Base-by-base conservation (phyloP, 2,329 filamentous ascomycete genomes). In the Elsinoe batatas region DNA sequence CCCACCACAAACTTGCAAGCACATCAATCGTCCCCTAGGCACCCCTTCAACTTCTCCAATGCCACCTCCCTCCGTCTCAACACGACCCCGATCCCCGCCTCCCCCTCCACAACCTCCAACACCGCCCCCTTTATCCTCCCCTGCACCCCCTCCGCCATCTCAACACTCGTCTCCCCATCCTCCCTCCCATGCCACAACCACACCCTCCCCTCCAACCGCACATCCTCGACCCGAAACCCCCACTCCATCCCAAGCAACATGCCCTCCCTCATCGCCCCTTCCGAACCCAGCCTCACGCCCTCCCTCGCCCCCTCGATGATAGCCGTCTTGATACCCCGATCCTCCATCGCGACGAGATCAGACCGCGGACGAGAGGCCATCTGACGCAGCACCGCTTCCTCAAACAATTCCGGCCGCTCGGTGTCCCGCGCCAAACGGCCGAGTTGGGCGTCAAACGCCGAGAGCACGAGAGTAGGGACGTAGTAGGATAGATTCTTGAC, bases 101-200 rank as follows among this genome's bases (percentile, higher is more conserved):
- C 47, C n/a, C 32, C 47, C 11, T 51, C 47, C 33, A 38, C 15
- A n/a, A 51, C 47, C 32, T 51, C 47, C 32, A 51, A 11, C 18
- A 18, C 47, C 2, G 47, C 47, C n/a, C 18, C 33, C n/a, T 32
- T 17, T 13, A 51, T 38, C 33, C 11, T 20, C n/a, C 22, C 35
- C 35, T 26, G 30, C 12, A 35, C 33, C n/a, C 18, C 33, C 18
- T 13, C 12, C 18, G 47, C 47, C 47, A 51, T 38, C 7, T 5
- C 8, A n/a, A 33, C 32, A 17, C 30, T 17, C 35, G 35, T 18
- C 33, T 51, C 26, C 12, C 47, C 47, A 18, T 51, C 47, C 12
- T 35, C 17, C 2, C 15, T 33, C 17, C 47, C 47, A 51, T 51
- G 47, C 15, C 35, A 51, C 32, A 51, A 18, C 32, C 32, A 51